Evolutionary conservation across 805 yeast genomes (phyloP).

Genomic region (Yarrowia sp.): DNA sequence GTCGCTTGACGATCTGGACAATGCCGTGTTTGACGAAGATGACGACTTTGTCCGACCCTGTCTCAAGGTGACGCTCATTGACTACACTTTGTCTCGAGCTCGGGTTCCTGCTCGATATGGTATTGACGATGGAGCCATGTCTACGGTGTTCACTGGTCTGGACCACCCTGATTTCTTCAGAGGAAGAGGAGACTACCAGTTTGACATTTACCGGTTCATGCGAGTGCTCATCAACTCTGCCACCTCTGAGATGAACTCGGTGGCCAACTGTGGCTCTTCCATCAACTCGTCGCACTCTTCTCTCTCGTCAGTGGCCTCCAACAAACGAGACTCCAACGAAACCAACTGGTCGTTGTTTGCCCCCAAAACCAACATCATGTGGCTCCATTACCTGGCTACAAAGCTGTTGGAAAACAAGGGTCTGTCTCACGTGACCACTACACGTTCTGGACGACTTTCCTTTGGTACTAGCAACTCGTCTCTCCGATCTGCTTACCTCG

Average conservation of each 20-base stretch:
- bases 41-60: conserved; percentile 26
- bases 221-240: conserved; percentile 37
- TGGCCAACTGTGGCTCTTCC: background rate
- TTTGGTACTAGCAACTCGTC: conserved; percentile 32
- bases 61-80: conserved; percentile 53
- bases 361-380: conserved; percentile 55
- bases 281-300: conserved; percentile 21
- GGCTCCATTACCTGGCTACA: conserved; percentile 63
- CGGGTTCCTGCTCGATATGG: conserved; percentile 29
- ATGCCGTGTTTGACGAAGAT: conserved; percentile 28
- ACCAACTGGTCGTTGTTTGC: conserved; percentile 50
- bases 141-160: conserved; percentile 50
- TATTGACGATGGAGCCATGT: conserved; percentile 32
- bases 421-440: conserved; percentile 30
- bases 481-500: conserved; percentile 29
- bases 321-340: conserved; percentile 27
- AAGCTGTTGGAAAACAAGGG: conserved; percentile 48
- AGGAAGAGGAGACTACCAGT: conserved; percentile 61
- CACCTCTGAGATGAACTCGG: background rate
- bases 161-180: conserved; percentile 63
- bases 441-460: conserved; percentile 32
- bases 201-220: conserved; percentile 61
- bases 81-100: conserved; percentile 56
- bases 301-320: background rate
- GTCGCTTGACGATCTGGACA: conserved; percentile 26